phyloP scores from a whole-genome alignment of 139 green algal genomes.

The Eudorina sp. region DNA sequence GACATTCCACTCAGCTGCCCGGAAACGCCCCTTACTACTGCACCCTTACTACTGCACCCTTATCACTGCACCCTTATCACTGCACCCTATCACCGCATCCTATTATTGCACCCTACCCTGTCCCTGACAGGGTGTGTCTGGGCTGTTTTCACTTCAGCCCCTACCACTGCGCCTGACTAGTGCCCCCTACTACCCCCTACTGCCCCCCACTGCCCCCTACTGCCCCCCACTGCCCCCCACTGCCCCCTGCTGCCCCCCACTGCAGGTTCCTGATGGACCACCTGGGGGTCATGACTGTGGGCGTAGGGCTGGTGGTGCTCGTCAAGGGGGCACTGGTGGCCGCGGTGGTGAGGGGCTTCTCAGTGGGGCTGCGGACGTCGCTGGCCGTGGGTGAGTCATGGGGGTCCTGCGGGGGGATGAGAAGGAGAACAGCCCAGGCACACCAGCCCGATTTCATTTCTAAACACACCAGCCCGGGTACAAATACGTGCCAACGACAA shows the following conservation, averaged over 20 bases:
- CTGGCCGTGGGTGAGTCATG: conserved; percentile 77
- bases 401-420: not conserved
- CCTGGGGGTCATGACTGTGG: conserved; percentile 78
- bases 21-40: no score
- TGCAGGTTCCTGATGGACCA: conserved; percentile 89
- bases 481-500: no score
- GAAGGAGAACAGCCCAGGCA: no score
- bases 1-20: no score
- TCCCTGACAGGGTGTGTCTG: no score
- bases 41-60: no score
- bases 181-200: not conserved
- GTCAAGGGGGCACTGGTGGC: conserved; percentile 88
- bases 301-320: conserved; percentile 78
- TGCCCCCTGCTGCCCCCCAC: conserved; percentile 44
- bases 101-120: no score
- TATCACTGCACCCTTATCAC: no score
- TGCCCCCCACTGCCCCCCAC: not conserved
- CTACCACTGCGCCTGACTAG: not conserved
- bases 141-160: no score
- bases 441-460: no score
- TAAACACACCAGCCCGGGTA: no score
- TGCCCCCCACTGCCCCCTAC: not conserved
- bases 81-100: no score
- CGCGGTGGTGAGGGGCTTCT: conserved; percentile 79
- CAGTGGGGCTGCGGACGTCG: conserved; percentile 54